Evolutionary conservation across 1,284 basidiomycete genomes (phyloP).

Genomic region (Bondarzewia mesenterica): DNA sequence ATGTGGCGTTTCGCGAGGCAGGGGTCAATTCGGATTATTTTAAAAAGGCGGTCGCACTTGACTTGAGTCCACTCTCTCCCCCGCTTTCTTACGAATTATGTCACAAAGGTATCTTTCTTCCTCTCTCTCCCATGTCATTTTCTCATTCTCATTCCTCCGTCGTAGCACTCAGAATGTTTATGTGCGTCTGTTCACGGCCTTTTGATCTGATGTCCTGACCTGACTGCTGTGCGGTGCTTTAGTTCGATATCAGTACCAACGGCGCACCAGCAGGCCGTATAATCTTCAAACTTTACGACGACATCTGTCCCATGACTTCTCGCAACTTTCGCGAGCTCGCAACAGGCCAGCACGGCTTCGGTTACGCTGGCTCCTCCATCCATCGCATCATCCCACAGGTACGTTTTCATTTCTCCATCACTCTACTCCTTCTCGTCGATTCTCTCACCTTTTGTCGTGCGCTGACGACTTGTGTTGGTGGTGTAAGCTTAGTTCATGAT

Average conservation of each 20-base stretch:
- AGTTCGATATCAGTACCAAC: constrained; percentile 82
- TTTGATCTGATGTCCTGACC: too few relatives aligned
- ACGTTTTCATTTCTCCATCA: constrained; percentile 7
- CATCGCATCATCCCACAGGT: constrained; percentile 78
- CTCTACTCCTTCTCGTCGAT: background rate
- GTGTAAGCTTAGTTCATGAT: constrained; percentile 62
- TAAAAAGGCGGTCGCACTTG: too few relatives aligned
- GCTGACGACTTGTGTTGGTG: background rate
- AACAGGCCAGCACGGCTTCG: constrained; percentile 70
- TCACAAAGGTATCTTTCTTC: too few relatives aligned
- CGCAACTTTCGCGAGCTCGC: constrained; percentile 74
- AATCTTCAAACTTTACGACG: constrained; percentile 64
- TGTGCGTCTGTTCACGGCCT: constrained; percentile 4
- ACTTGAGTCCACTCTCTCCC: too few relatives aligned
- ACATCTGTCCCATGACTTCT: constrained; percentile 64
- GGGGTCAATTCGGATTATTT: too few relatives aligned
- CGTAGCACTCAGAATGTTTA: background rate
- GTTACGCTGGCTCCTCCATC: constrained; percentile 65
- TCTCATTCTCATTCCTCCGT: background rate
- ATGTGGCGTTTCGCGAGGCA: too few relatives aligned
- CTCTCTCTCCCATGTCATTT: too few relatives aligned
- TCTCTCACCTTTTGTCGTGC: background rate
- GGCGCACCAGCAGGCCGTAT: constrained; percentile 66
- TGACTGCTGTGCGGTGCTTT: constrained; percentile 6
- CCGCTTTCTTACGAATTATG: too few relatives aligned